phyloP scores from a whole-genome alignment of 495 filamentous ascomycete genomes.

The Thozetella sp. region DNA sequence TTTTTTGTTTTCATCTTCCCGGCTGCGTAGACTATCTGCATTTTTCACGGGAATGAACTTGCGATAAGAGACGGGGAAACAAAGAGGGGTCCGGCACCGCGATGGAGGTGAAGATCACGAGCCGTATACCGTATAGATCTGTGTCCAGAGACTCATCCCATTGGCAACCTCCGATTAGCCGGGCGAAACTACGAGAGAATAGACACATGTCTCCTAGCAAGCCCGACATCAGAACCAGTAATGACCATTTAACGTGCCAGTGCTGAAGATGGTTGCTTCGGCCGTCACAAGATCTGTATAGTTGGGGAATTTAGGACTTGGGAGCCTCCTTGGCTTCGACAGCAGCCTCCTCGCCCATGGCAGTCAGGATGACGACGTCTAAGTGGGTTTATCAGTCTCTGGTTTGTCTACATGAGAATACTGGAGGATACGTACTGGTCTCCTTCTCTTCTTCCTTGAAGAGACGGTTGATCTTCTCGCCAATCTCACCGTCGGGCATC shows the following conservation, averaged over 20 bases:
- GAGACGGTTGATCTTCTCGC: conserved; percentile 76
- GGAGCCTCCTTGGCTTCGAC: conserved; percentile 94
- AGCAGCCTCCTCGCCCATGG: conserved; percentile 93
- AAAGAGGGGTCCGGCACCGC: conserved; percentile 33
- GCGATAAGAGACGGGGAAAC: conserved; percentile 17
- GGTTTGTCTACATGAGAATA: conserved; percentile 1
- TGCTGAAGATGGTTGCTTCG: conserved; percentile 11
- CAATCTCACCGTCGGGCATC: conserved; percentile 85
- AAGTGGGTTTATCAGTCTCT: conserved; percentile 28
- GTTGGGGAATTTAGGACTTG: conserved; percentile 25
- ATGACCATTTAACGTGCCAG: conserved; percentile 10
- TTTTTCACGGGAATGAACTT: not conserved
- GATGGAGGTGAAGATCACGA: conserved; percentile 19
- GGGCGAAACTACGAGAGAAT: conserved; percentile 13
- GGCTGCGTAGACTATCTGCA: not conserved
- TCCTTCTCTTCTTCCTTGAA: conserved; percentile 66
- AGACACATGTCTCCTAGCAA: conserved; percentile 6
- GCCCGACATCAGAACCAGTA: not conserved
- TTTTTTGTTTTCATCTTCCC: conserved; percentile 20
- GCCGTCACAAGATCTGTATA: conserved; percentile 19
- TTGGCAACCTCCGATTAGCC: conserved; percentile 16
- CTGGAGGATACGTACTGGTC: conserved; percentile 70
- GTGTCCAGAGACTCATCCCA: conserved; percentile 17
- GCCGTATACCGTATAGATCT: conserved; percentile 15
- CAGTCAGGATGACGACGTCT: conserved; percentile 89